Base-by-base conservation (phyloP, 495 filamentous ascomycete species). In the Letharia columbiana region DNA sequence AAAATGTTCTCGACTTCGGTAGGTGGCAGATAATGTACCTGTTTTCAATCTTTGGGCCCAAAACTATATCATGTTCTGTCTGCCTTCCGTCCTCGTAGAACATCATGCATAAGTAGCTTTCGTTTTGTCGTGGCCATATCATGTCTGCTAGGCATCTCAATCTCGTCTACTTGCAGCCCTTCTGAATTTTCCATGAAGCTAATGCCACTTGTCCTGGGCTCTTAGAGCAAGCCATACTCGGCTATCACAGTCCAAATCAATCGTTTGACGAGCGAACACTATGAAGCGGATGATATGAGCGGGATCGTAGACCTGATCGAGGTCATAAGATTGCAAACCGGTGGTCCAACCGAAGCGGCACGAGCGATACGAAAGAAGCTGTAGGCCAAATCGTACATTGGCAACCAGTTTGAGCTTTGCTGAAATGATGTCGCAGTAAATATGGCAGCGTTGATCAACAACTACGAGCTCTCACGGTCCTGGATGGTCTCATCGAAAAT, bases 341-440 rank as follows among this genome's bases (percentile, higher is more conserved):
- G 88, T 28, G 95, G 95, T 3, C 92, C 95, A 2, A 84, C 85
- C 10, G 95, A 99, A 78, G 92, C 92, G 61, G 90, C 91, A 67
- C 85, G 95, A 74, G 93, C 95, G 31, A 84, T 98, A 70, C 85
- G 95, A 59, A 99, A 98, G 86, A 98, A 99, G 80, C 84, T 99
- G 83, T 91, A 73, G 75, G 88, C 28, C 9, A 2, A 39, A 37
- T 17, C n/a, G 41, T 4, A 12, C 28, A 49, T 59, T n/a, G 42
- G 11, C 15, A 15, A 28, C 3, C 37, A 11, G 5, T 4, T 49
- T 65, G 20, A 37, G 10, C 23, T 42, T 18, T 57, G 33, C 54
- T 35, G 12, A 50, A 13, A 28, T 10, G 31, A 28, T 41, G 20
- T 10, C 59, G 2, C 67, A 91, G 88, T 49, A 98, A 98, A 77